These are phyloP conservation scores for Coffea humblotiana DNA, from an alignment of 305 asterid genomes.

Conservation along the genomic window DNA sequence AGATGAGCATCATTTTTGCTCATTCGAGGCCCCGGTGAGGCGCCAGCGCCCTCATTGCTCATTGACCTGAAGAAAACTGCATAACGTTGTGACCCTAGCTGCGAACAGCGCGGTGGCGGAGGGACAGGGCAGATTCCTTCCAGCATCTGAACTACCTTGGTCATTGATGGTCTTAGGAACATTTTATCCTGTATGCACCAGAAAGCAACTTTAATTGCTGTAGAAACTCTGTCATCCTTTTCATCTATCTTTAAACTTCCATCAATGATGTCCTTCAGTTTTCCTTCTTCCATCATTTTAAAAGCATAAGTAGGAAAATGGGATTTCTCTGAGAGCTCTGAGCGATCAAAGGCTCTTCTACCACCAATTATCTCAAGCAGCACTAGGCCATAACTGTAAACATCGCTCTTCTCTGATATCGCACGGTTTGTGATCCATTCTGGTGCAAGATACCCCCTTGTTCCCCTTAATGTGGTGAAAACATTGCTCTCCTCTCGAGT, in stretches of 20 bases:
- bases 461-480: constrained; percentile 80
- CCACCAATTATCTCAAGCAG: constrained; percentile 84
- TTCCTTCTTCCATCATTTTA: constrained; percentile 88
- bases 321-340: constrained; percentile 59
- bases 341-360: constrained; percentile 59
- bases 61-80: constrained; percentile 42
- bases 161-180: too few relatives aligned
- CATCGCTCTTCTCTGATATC: constrained; percentile 49
- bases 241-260: too few relatives aligned
- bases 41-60: constrained; percentile 44
- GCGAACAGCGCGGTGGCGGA: constrained; percentile 63
- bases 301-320: constrained; percentile 83
- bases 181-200: too few relatives aligned
- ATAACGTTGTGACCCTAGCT: constrained; percentile 36
- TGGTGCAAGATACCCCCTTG: constrained; percentile 14
- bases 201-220: too few relatives aligned
- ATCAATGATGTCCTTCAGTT: constrained; percentile 39
- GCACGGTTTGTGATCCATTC: too few relatives aligned
- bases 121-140: constrained; percentile 62
- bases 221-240: too few relatives aligned
- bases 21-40: constrained; percentile 81
- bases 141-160: too few relatives aligned
- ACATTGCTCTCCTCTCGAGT: constrained; percentile 79
- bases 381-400: constrained; percentile 83
- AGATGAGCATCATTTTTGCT: constrained; percentile 63